Conservation (phyloP, 2,329 filamentous ascomycete genomes). For the Aureobasidium sp. region DNA sequence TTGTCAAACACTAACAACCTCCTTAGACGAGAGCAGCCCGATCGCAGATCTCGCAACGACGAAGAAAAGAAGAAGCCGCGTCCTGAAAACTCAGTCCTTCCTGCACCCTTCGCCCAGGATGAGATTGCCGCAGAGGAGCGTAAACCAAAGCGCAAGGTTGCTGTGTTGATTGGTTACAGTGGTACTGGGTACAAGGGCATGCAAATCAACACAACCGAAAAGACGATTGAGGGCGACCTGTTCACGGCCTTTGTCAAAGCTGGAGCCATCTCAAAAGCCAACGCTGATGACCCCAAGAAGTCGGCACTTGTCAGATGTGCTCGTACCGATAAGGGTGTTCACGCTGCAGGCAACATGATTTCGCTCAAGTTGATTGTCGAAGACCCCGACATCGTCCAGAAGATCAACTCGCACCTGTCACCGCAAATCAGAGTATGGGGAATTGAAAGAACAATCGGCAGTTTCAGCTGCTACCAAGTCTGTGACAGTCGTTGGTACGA, state of each 20-base stretch:
- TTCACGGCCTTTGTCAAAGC: slow-evolving; percentile 87
- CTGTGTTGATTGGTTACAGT: slow-evolving; percentile 89
- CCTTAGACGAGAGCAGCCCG: slow-evolving; percentile 35
- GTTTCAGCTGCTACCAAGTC: slow-evolving; percentile 88
- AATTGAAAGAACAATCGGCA: slow-evolving; percentile 77
- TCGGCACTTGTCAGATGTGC: slow-evolving; percentile 90
- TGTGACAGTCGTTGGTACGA: slow-evolving; percentile 97
- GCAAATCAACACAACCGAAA: slow-evolving; percentile 62
- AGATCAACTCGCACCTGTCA: slow-evolving; percentile 79
- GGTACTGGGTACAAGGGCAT: slow-evolving; percentile 96
- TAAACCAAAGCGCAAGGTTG: slow-evolving; percentile 90
- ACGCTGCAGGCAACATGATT: slow-evolving; percentile 91
- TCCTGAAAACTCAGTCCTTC: slow-evolving; percentile 43
- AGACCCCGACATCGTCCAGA: slow-evolving; percentile 75
- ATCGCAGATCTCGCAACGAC: slow-evolving; percentile 37
- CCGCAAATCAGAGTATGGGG: slow-evolving; percentile 94
- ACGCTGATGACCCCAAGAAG: slow-evolving; percentile 94
- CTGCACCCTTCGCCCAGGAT: slow-evolving; percentile 57
- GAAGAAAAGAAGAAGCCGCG: slow-evolving; percentile 32
- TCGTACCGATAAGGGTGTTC: slow-evolving; percentile 93
- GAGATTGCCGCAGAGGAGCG: slow-evolving; percentile 84
- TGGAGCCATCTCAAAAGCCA: slow-evolving; percentile 91
- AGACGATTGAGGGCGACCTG: slow-evolving; percentile 92
- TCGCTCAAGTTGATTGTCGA: slow-evolving; percentile 94
- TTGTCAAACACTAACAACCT: slow-evolving; percentile 27